A percentile compares a stretch with the other conserved stretches of the same genome.
phyloP scores from a whole-genome alignment of 441 rosid species.

The Populus hybrid region DNA sequence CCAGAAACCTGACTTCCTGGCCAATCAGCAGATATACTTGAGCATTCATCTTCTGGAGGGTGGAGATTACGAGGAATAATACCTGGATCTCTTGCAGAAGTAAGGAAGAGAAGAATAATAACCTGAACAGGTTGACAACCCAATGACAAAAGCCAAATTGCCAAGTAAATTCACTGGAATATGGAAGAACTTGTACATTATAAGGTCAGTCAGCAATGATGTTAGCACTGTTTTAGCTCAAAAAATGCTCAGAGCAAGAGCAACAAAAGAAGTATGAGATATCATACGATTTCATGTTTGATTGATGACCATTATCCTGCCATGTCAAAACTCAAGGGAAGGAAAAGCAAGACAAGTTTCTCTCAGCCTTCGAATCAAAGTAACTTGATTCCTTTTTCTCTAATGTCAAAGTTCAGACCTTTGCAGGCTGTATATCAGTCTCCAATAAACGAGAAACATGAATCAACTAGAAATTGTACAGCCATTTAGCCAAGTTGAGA shows the following conservation, averaged over 20 bases:
- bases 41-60: slow-evolving; percentile 61
- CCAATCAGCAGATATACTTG: slow-evolving; percentile 50
- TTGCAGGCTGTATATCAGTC: not conserved
- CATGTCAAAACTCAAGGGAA: not conserved
- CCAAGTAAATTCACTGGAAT: not conserved
- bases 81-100: slow-evolving; percentile 83
- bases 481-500: slow-evolving; percentile 3
- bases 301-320: not conserved
- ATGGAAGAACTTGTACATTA: not conserved
- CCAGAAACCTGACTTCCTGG: slow-evolving; percentile 31
- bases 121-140: slow-evolving; percentile 40
- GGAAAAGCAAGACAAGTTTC: not conserved
- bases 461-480: not conserved
- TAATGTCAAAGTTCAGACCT: not conserved
- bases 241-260: not conserved
- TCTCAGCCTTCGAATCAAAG: not conserved
- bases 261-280: not conserved
- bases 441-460: not conserved
- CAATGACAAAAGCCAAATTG: not conserved
- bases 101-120: slow-evolving; percentile 59
- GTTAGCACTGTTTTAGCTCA: not conserved
- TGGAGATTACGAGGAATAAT: slow-evolving; percentile 68
- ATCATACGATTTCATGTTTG: not conserved
- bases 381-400: not conserved
- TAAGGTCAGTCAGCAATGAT: not conserved